phyloP scores from a whole-genome alignment of 2,329 filamentous ascomycete genomes.

The Colletotrichum spinosum region DNA sequence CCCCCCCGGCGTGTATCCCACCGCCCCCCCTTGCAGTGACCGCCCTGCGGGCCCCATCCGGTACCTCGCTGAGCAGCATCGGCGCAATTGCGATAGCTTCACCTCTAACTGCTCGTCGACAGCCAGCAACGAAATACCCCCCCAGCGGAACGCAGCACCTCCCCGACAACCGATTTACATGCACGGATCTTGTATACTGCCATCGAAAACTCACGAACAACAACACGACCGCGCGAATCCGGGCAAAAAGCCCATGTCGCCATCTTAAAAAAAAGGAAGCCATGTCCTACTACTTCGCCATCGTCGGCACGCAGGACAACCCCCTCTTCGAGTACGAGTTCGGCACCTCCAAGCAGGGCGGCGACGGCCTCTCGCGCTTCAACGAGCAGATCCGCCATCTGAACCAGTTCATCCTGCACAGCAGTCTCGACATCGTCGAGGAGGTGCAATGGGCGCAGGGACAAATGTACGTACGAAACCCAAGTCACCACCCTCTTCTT shows the following conservation, averaged over 20 bases:
- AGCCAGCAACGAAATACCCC: too few species aligned
- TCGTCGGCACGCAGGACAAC: conserved; percentile 94
- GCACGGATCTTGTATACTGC: too few species aligned
- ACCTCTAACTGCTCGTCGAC: too few species aligned
- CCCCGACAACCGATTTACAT: too few species aligned
- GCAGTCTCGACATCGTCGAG: conserved; percentile 92
- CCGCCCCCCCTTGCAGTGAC: conserved; percentile 13
- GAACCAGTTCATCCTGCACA: conserved; percentile 98
- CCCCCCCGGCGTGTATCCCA: neutral
- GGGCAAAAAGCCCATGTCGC: too few species aligned
- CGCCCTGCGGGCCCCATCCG: too few species aligned
- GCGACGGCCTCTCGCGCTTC: conserved; percentile 92
- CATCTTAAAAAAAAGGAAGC: conserved; percentile 39
- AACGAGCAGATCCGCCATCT: conserved; percentile 88
- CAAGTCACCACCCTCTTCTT: too few species aligned
- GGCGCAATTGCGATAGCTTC: too few species aligned
- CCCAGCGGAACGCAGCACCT: too few species aligned
- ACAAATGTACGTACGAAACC: conserved; percentile 71
- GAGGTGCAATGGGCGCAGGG: conserved; percentile 94
- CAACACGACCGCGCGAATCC: neutral
- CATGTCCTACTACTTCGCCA: conserved; percentile 99
- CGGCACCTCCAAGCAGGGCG: conserved; percentile 94
- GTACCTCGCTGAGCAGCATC: too few species aligned
- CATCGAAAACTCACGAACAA: too few species aligned
- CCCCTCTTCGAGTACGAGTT: conserved; percentile 98